A percentile compares a stretch with the other conserved stretches of the same genome.
phyloP scores from a whole-genome alignment of 768 basidiomycete genomes.

The Thelephora ganbajun region DNA sequence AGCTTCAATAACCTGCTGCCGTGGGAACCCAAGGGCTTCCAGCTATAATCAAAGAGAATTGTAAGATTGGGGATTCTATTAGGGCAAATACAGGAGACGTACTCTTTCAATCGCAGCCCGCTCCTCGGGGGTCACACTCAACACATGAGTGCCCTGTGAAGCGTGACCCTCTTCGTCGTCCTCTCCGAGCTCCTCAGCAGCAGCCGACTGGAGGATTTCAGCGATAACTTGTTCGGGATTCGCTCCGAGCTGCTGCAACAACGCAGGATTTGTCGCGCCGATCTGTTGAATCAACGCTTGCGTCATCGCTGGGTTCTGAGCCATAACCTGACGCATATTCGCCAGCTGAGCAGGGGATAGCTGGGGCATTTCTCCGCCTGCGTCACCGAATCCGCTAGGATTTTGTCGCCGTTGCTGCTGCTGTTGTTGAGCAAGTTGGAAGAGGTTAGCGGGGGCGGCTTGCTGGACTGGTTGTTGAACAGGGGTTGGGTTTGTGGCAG shows the following conservation, averaged over 20 bases:
- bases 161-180: slow-evolving; percentile 27
- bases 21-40: slow-evolving; percentile 75
- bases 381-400: slow-evolving; percentile 21
- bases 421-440: slow-evolving; percentile 61
- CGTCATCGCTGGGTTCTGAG: slow-evolving; percentile 62
- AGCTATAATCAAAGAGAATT: slow-evolving; percentile 41
- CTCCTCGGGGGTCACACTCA: slow-evolving; percentile 81
- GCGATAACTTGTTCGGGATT: slow-evolving; percentile 69
- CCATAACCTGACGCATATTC: slow-evolving; percentile 59
- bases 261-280: slow-evolving; percentile 52
- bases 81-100: slow-evolving; percentile 18
- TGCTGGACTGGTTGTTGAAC: slow-evolving; percentile 39
- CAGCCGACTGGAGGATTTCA: slow-evolving; percentile 4
- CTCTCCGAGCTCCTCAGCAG: slow-evolving; percentile 22
- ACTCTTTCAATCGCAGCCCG: slow-evolving; percentile 81
- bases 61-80: not conserved
- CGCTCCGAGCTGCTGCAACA: slow-evolving; percentile 51
- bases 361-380: slow-evolving; percentile 24
- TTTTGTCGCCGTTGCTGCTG: slow-evolving; percentile 37
- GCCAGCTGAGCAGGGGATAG: slow-evolving; percentile 50
- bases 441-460: slow-evolving; percentile 54
- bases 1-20: slow-evolving; percentile 73
- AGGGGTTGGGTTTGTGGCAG: slow-evolving; percentile 19
- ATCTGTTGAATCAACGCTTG: slow-evolving; percentile 82
- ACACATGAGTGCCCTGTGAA: slow-evolving; percentile 40